Conservation (phyloP, 441 rosid genomes). For the Gossypium davidsonii region DNA sequence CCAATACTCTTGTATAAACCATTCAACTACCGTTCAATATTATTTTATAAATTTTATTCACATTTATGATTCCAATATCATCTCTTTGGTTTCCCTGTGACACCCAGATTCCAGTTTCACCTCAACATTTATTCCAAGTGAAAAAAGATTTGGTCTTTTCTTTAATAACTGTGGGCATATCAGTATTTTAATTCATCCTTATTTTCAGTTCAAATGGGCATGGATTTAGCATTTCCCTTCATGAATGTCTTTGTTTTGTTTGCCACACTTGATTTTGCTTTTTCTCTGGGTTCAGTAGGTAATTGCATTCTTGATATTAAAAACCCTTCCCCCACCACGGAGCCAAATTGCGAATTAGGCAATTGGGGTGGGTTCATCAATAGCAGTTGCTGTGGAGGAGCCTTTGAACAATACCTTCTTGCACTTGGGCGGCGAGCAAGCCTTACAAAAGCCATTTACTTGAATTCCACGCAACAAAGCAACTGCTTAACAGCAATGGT, state of each 20-base stretch:
- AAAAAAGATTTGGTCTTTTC: neutral
- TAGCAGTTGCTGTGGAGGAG: constrained; percentile 20
- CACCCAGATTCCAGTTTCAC: neutral
- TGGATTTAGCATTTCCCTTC: neutral
- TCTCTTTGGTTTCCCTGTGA: neutral
- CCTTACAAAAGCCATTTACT: constrained; percentile 31
- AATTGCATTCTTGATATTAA: constrained; percentile 30
- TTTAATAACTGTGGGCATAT: neutral
- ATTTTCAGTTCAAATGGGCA: neutral
- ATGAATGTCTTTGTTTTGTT: constrained; percentile 12
- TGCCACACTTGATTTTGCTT: neutral
- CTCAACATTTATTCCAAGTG: neutral
- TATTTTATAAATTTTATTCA: neutral
- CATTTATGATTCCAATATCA: neutral
- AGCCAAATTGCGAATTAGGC: constrained; percentile 14
- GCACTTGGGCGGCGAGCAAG: constrained; percentile 36
- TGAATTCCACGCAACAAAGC: constrained; percentile 31
- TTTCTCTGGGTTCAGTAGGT: constrained; percentile 4
- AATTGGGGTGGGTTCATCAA: constrained; percentile 37
- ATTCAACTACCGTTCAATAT: neutral
- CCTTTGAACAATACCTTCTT: constrained; percentile 32
- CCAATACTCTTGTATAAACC: neutral
- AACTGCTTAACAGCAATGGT: constrained; percentile 30
- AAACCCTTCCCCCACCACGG: constrained; percentile 3
- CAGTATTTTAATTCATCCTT: neutral